A percentile compares a stretch with the other conserved stretches of the same genome.
Conservation (phyloP, 2,329 filamentous ascomycete species). For the Hypoxylon sp. region DNA sequence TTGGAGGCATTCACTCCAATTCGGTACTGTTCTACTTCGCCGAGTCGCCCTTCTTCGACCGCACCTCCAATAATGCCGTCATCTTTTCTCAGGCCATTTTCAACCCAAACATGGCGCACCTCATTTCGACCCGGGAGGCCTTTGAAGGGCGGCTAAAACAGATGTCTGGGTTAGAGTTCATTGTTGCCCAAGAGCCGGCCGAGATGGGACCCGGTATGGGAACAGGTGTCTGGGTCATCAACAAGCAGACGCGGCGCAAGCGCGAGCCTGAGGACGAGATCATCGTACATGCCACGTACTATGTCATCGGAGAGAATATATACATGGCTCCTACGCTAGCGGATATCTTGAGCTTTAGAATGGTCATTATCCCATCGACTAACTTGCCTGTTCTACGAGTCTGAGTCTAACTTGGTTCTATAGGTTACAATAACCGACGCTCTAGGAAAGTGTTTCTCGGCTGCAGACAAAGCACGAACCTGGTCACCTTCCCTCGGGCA, state of each 20-base stretch:
- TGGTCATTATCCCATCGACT: constrained; percentile 59
- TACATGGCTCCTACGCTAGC: constrained; percentile 74
- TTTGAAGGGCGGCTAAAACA: constrained; percentile 73
- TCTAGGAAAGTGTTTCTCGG: constrained; percentile 65
- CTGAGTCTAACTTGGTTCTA: not conserved
- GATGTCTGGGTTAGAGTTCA: constrained; percentile 76
- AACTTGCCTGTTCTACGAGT: constrained; percentile 19
- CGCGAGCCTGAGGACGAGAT: constrained; percentile 69
- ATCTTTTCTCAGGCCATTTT: constrained; percentile 72
- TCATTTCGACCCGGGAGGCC: constrained; percentile 70
- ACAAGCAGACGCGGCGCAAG: constrained; percentile 74
- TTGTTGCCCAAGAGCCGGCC: constrained; percentile 73
- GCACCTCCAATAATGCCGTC: constrained; percentile 75
- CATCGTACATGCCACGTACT: constrained; percentile 70
- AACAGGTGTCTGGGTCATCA: constrained; percentile 77
- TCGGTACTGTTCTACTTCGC: constrained; percentile 76
- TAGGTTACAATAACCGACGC: constrained; percentile 68
- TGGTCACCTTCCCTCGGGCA: constrained; percentile 69
- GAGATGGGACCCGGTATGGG: constrained; percentile 71
- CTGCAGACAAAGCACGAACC: constrained; percentile 62
- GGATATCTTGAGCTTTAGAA: constrained; percentile 69
- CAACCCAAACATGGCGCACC: constrained; percentile 68
- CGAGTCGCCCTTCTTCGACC: constrained; percentile 75
- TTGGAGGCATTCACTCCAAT: constrained; percentile 73
- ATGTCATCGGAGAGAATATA: constrained; percentile 74